Conservation (phyloP, 2,329 filamentous ascomycete genomes). For the Ciborinia camelliae region DNA sequence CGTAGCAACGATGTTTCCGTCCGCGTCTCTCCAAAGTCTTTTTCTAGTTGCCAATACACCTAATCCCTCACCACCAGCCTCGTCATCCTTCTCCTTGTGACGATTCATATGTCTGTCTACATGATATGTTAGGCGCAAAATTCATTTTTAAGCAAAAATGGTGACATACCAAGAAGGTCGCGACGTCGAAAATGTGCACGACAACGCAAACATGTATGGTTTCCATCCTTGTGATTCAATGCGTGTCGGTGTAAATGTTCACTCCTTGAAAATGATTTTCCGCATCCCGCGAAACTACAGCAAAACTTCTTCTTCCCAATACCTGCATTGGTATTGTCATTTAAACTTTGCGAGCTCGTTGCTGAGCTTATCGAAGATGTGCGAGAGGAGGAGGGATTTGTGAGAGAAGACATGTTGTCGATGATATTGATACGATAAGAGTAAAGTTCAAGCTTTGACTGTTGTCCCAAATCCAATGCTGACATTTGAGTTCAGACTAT, state of each 20-base stretch:
- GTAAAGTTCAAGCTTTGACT: slow-evolving; percentile 17
- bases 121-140: slow-evolving; percentile 14
- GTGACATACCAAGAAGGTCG: slow-evolving; percentile 50
- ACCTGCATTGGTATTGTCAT: slow-evolving; percentile 19
- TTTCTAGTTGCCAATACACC: slow-evolving; percentile 48
- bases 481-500: slow-evolving; percentile 18
- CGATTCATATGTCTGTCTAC: slow-evolving; percentile 50
- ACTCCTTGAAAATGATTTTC: slow-evolving; percentile 48
- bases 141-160: neutral
- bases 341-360: slow-evolving; percentile 27
- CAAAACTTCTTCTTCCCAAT: slow-evolving; percentile 38
- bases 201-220: slow-evolving; percentile 52
- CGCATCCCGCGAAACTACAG: slow-evolving; percentile 43
- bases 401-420: slow-evolving; percentile 27
- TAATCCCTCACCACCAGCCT: slow-evolving; percentile 46
- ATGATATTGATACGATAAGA: slow-evolving; percentile 6
- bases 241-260: slow-evolving; percentile 51
- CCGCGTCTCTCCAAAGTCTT: slow-evolving; percentile 47
- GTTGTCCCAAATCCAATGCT: neutral
- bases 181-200: slow-evolving; percentile 53
- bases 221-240: slow-evolving; percentile 48
- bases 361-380: slow-evolving; percentile 30
- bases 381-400: slow-evolving; percentile 32
- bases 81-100: slow-evolving; percentile 48
- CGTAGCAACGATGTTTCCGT: slow-evolving; percentile 47